Base-by-base conservation (phyloP, 2,329 filamentous ascomycete species). In the Penicillium sp. region DNA sequence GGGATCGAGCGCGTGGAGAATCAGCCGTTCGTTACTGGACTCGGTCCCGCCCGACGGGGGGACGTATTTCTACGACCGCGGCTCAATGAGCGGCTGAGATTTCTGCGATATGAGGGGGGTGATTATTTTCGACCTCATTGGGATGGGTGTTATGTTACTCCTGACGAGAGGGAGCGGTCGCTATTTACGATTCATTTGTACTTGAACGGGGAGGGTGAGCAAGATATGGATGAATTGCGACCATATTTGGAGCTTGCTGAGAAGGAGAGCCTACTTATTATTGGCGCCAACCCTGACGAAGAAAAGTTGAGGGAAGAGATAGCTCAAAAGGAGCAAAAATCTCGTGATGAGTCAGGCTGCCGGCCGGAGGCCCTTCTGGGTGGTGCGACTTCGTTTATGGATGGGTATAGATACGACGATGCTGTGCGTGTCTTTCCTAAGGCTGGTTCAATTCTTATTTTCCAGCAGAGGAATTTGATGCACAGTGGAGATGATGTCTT, bases 81-180 rank as follows among this genome's bases (percentile, higher is more conserved):
- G 8, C 68, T 90, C 34, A 94, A 94, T 67, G 83, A 91, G 66
- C 75, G 89, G 29, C 80, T 92, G 80, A 77, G 90, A 23, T 92
- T 92, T 62, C 73, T 95, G 44, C 86, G 83, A 63, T 94, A 94
- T 67, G 78, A 79, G 0, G 72, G 78, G 0, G 89, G 88, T 0
- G 85, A 91, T 62, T 93, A 86, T 66, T 94, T 95, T 63, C 81
- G 79, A 54, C 78, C 85, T 3, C 89, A 93, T 65, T 85, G 81
- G 58, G 89, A 93, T 64, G 84, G 82, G 0, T 62, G 75, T 0
- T 93, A 88, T 60, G 74, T 75, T 43, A 85, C 83, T 13, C 77
- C 79, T 0, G 80, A 84, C 46, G 71, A 75, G 7, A 73, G 68
- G 17, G 76, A 83, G 65, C 65, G 69, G 10, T 80, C 79, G 1